Conservation (phyloP, 768 basidiomycete species). For the Tephrocybe sp. region DNA sequence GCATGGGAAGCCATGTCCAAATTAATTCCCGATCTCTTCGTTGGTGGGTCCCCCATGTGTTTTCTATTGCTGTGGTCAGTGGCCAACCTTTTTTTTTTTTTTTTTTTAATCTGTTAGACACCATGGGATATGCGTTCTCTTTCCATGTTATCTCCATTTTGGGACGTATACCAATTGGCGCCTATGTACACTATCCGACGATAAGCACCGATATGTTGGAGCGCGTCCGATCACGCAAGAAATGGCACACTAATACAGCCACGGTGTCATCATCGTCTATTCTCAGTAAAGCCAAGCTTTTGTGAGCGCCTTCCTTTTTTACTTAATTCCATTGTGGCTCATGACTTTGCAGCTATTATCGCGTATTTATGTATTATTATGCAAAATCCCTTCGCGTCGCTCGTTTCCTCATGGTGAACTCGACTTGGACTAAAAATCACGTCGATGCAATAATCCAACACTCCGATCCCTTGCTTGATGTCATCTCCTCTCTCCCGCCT, state of each 20-base stretch:
- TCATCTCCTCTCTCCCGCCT: slow-evolving; percentile 43
- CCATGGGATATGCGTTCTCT: slow-evolving; percentile 97
- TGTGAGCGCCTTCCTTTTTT: slow-evolving; percentile 33
- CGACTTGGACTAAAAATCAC: slow-evolving; percentile 90
- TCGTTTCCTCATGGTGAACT: slow-evolving; percentile 88
- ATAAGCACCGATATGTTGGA: slow-evolving; percentile 93
- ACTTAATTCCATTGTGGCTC: not conserved
- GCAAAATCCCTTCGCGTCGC: slow-evolving; percentile 68
- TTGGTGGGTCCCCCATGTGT: slow-evolving; percentile 51
- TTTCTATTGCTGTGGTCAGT: not conserved
- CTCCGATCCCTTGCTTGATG: slow-evolving; percentile 46
- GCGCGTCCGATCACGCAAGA: slow-evolving; percentile 60
- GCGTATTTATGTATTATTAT: slow-evolving; percentile 83
- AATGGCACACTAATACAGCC: slow-evolving; percentile 61
- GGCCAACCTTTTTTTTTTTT: not conserved
- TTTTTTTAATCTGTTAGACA: slow-evolving; percentile 51
- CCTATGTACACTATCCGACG: slow-evolving; percentile 96
- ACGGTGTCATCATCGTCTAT: slow-evolving; percentile 51
- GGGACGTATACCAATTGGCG: slow-evolving; percentile 69
- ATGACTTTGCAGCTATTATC: slow-evolving; percentile 69
- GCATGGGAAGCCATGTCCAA: slow-evolving; percentile 79
- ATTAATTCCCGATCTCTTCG: slow-evolving; percentile 86
- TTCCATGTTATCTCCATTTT: slow-evolving; percentile 73
- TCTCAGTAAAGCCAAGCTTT: slow-evolving; percentile 59
- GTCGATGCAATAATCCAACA: slow-evolving; percentile 69